Base-by-base conservation (phyloP, 2,329 filamentous ascomycete genomes). In the Cercospora sp. region DNA sequence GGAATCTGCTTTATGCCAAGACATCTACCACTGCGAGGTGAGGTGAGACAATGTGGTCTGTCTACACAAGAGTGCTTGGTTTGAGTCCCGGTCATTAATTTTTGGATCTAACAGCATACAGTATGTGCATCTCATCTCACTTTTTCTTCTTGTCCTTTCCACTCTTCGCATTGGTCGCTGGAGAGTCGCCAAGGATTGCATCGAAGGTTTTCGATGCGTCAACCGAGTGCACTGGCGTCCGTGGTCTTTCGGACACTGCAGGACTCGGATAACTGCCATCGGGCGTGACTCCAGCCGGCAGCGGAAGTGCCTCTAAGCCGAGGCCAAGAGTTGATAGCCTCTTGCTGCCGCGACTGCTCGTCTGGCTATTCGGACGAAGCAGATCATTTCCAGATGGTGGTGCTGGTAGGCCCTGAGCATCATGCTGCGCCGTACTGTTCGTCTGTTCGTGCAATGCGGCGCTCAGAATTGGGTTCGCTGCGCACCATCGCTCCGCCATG, bases 401-500 rank as follows among this genome's bases (percentile, higher is more conserved):
- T 26, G 74, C 70, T 45, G 73, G 69, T 34, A 73, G 63, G 2
- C 61, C 69, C n/a, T 65, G 66, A 21, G 69, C 68, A 21, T 67
- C 49, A 28, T 64, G 34, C 18, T 70, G 63, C 49, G 61, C 49
- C 24, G 61, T 28, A 24, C 34, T 59, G n/a, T 65, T 68, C 40
- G 71, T 68, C 49, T 73, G 69, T 57, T 69, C 65, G 55, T 77
- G 73, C 37, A 79, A 66, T 3, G 76, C 76, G 12, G 73, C 69
- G 55, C 74, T 74, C 51, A 79, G 63, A 32, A 77, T 75, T 1
- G 77, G 74, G 55, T 79, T 76, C 1, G 81, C 80, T 40, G 82
- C 81, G 8, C 83, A 83, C 89, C 89, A 91, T 72, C 85, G 82
- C 72, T 87, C 84, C 3, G 88, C 89, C 73, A 85, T 83, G 67